Percentiles rank a stretch among this genome's conserved stretches.
Evolutionary conservation across 106 monocot species (phyloP).

Genomic region (Dioscorea zingiberensis): DNA sequence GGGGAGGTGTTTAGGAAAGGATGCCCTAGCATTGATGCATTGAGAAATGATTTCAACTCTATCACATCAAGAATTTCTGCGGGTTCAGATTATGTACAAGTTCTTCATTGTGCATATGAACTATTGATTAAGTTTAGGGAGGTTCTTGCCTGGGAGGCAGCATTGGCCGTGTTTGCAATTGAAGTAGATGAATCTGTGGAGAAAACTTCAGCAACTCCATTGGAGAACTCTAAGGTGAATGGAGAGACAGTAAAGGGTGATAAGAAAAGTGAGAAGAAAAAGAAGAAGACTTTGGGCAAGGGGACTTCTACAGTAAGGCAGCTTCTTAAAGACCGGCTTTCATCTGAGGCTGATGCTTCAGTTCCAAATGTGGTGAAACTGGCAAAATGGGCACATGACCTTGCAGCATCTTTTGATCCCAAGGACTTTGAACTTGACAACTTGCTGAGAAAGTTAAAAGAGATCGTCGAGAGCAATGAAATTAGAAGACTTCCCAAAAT

Average conservation of each 20-base stretch:
- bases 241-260: constrained; percentile 55
- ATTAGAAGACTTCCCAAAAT: constrained; percentile 95
- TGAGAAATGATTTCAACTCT: constrained; percentile 24
- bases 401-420: constrained; percentile 65
- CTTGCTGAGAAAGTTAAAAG: constrained; percentile 60
- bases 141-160: constrained; percentile 85
- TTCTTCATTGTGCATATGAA: constrained; percentile 37
- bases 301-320: constrained; percentile 61
- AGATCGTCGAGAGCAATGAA: constrained; percentile 95
- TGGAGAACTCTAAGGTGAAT: constrained; percentile 20
- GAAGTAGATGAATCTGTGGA: constrained; percentile 75
- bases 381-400: constrained; percentile 28
- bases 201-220: constrained; percentile 26
- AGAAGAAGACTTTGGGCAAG: constrained; percentile 72
- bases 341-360: constrained; percentile 5
- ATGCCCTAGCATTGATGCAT: constrained; percentile 25
- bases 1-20: constrained; percentile 19
- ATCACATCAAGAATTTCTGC: constrained; percentile 20
- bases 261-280: constrained; percentile 70
- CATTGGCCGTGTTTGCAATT: constrained; percentile 52
- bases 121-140: constrained; percentile 46
- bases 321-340: constrained; percentile 33
- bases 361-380: constrained; percentile 27
- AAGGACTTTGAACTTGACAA: constrained; percentile 28
- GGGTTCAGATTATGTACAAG: constrained; percentile 18